Evolutionary conservation across 805 yeast genomes (phyloP).

Genomic region (Wickerhamomyces canadensis): DNA sequence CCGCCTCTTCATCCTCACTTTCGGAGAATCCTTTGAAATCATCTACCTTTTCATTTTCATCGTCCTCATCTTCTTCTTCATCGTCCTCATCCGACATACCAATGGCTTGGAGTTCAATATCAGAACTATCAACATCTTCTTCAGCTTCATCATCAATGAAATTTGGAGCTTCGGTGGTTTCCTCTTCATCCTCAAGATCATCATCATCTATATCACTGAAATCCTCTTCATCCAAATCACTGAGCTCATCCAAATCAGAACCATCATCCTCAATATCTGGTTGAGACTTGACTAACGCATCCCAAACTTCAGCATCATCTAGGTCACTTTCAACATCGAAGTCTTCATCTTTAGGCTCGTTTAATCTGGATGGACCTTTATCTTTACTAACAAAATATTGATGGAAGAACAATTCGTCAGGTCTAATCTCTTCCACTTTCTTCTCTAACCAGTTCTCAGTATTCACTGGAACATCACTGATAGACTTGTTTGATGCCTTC

Average conservation of each 20-base stretch:
- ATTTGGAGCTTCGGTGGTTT: conserved; percentile 40
- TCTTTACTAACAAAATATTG: conserved; percentile 72
- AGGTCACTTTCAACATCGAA: conserved; percentile 40
- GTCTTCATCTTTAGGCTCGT: conserved; percentile 29
- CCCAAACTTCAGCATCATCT: conserved; percentile 74
- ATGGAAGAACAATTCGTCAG: conserved; percentile 84
- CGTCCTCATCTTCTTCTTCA: conserved; percentile 17
- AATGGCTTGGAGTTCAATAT: conserved; percentile 34
- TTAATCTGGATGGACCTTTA: conserved; percentile 27
- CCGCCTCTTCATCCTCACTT: conserved; percentile 33
- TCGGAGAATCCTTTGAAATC: conserved; percentile 29
- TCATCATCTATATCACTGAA: conserved; percentile 62
- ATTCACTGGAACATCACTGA: conserved; percentile 64
- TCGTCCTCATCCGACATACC: conserved; percentile 24
- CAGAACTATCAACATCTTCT: conserved; percentile 30
- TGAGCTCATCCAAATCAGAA: conserved; percentile 31
- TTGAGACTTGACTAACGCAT: conserved; percentile 67
- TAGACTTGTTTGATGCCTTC: conserved; percentile 45
- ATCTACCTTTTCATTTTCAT: conserved; percentile 21
- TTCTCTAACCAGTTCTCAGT: conserved; percentile 77
- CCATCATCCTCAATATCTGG: conserved; percentile 64
- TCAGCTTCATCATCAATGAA: conserved; percentile 19
- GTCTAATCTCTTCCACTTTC: conserved; percentile 60
- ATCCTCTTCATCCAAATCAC: conserved; percentile 50
- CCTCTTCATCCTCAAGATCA: conserved; percentile 27